Conservation (phyloP, 495 filamentous ascomycete genomes). For the Barbatosphaeria neglecta region DNA sequence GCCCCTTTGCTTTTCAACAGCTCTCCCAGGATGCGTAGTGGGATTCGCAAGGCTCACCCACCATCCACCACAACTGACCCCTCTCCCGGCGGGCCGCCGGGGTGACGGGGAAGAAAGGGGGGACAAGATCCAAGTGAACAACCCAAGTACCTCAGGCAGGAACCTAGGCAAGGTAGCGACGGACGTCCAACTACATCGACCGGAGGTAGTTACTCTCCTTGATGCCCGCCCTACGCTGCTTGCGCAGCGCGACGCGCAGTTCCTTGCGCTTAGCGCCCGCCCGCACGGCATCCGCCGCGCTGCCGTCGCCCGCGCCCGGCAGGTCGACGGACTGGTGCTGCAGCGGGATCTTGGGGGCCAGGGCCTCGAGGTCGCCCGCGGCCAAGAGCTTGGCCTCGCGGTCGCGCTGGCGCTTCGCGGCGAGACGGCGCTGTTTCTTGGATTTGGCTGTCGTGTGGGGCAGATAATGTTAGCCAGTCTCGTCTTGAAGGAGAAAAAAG, state of each 20-base stretch:
- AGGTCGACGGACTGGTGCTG: conserved; percentile 79
- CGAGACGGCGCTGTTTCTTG: conserved; percentile 59
- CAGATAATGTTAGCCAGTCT: not conserved
- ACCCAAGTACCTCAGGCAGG: not conserved
- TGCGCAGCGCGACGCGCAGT: conserved; percentile 58
- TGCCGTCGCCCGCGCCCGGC: conserved; percentile 50
- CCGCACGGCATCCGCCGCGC: conserved; percentile 38
- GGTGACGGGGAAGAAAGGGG: too few relatives aligned
- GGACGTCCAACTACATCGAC: conserved; percentile 44
- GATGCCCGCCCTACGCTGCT: conserved; percentile 64
- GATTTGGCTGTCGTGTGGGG: conserved; percentile 51
- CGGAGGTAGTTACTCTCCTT: conserved; percentile 92
- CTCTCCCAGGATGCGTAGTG: too few relatives aligned
- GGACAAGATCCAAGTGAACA: too few relatives aligned
- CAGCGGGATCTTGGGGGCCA: conserved; percentile 65
- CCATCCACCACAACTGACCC: too few relatives aligned
- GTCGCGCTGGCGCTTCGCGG: conserved; percentile 53
- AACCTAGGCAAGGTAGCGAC: not conserved
- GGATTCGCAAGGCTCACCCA: too few relatives aligned
- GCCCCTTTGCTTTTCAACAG: too few relatives aligned
- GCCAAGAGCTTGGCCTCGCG: conserved; percentile 52
- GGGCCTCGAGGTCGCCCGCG: conserved; percentile 49
- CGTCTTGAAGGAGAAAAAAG: not conserved
- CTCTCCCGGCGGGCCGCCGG: too few relatives aligned
- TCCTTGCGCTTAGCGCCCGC: conserved; percentile 50